Evolutionary conservation across 371 early-diverging fungal genomes (phyloP).

Genomic region (Mucor lusitanicus): DNA sequence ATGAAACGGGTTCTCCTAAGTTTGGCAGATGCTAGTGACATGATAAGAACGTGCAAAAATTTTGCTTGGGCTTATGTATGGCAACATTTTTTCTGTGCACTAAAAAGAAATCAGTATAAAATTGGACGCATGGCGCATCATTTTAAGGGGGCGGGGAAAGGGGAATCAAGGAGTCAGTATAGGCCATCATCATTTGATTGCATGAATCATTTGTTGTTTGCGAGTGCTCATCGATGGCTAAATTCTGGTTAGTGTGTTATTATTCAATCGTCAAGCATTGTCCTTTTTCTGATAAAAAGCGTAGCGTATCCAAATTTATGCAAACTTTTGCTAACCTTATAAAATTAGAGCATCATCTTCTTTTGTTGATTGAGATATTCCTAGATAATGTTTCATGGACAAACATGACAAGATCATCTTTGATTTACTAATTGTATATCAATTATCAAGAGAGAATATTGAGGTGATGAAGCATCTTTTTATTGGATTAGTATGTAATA

Average conservation of each 20-base stretch:
- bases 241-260: no score
- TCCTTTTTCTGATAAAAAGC: background rate
- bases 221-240: background rate
- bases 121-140: background rate
- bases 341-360: no score
- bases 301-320: background rate
- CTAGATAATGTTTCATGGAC: no score
- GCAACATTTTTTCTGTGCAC: background rate
- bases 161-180: no score
- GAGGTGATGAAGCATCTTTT: background rate
- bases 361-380: no score
- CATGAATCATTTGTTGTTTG: background rate
- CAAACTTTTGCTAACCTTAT: no score
- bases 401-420: background rate
- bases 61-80: background rate
- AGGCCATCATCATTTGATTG: background rate
- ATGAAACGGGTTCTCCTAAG: background rate
- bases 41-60: background rate
- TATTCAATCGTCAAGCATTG: background rate
- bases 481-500: background rate
- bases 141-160: background rate
- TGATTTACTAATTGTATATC: no score
- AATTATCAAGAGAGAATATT: no score
- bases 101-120: background rate
- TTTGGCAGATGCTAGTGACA: background rate